Base-by-base conservation (phyloP, 169 alveolate genomes). In the Eimeria tenella region DNA sequence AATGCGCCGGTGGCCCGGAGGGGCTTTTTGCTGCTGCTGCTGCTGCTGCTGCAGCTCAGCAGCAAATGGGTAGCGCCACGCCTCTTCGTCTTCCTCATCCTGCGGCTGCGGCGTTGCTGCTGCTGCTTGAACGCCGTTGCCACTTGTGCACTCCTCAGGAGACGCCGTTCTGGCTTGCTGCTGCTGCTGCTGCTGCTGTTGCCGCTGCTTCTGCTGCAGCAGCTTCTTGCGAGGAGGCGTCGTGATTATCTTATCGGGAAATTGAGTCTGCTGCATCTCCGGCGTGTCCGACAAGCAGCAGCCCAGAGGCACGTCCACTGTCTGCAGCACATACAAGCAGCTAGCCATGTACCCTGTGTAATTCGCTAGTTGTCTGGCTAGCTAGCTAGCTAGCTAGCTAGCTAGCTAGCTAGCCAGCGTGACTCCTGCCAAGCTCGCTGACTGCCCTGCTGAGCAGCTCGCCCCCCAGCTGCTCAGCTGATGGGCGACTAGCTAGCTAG, bases 291-390 rank as follows among this genome's bases (percentile, higher is more conserved):
- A 56, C 17, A 83, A 58, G 11, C 60, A 19, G 63, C 15, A 5
- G 49, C 79, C 74, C 58, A 23, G 42, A 8, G 55, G 75, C 50
- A 83, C 91, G 77, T 83, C 91, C 7, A 83, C 91, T 13, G 42
- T 31, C 91, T 83, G 77, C 6, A 19, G 71, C 79, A 70, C 70
- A 13, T 4, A 60, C 23, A 15, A 60, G 19, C 70, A 60, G 70
- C 70, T 60, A 60, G 70, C 70, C 23, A 4, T 60, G 4, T 60
- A 13, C 23, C 70, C 70, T n/a, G n/a, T n/a, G n/a, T n/a, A n/a
- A n/a, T n/a, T n/a, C n/a, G n/a, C n/a, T 13, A 31, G 42, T 2
- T 31, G 42, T 31, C 70, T 15, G 19, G 70, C 23, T 60, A 2
- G 4, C 70, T 60, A 60, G 70, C 70, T 60, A 60, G 70, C 13